phyloP scores from a whole-genome alignment of 139 green algal species.

The Nannochloris sp. region DNA sequence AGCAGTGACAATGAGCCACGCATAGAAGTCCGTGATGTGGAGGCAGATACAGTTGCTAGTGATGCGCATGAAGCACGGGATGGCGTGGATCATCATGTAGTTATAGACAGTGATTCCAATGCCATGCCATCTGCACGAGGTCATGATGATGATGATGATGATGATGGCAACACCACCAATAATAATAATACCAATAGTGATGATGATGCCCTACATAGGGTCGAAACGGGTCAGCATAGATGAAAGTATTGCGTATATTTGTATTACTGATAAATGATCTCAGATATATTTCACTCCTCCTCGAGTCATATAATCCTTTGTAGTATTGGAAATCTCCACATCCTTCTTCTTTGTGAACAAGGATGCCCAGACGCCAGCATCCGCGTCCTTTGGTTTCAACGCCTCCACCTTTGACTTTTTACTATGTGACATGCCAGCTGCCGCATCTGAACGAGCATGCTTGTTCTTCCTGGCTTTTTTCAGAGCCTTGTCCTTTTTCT shows the following conservation, averaged over 20 bases:
- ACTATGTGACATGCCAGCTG: conserved; percentile 8
- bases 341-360: conserved; percentile 21
- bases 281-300: conserved; percentile 7
- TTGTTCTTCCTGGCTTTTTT: conserved; percentile 13
- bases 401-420: conserved; percentile 10
- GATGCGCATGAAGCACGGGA: too few species aligned
- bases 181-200: too few species aligned
- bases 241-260: too few species aligned
- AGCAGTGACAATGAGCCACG: background rate
- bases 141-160: too few species aligned
- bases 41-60: too few species aligned
- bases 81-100: too few species aligned
- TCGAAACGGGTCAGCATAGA: too few species aligned
- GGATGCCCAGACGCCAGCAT: conserved; percentile 21
- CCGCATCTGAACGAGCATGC: background rate
- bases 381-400: conserved; percentile 13
- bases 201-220: too few species aligned
- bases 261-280: background rate
- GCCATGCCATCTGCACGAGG: too few species aligned
- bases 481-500: conserved; percentile 14
- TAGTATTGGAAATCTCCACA: background rate
- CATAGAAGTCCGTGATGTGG: background rate
- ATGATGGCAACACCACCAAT: too few species aligned
- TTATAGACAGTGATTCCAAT: too few species aligned
- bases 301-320: conserved; percentile 15